These are phyloP conservation scores for Carnegiea gigantea DNA, from an alignment of 179 eudicot species.

Conservation along the genomic window DNA sequence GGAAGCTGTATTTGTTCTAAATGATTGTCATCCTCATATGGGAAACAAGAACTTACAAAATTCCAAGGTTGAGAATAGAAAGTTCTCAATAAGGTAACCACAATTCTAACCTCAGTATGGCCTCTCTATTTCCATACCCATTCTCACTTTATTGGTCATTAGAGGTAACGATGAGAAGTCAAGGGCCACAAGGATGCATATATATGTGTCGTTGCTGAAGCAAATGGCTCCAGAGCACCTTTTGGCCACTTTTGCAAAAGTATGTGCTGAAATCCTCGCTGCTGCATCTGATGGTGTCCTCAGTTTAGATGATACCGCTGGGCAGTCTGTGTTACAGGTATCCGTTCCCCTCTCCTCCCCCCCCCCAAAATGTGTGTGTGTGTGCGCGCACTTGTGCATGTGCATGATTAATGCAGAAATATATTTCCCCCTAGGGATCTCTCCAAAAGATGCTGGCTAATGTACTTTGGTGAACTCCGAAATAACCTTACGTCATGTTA, in stretches of 20 bases:
- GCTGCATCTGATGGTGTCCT: conserved; percentile 88
- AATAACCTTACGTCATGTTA: not conserved
- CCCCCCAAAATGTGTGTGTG: too few relatives aligned
- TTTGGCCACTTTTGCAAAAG: conserved; percentile 89
- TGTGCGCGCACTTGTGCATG: not conserved
- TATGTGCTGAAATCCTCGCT: conserved; percentile 95
- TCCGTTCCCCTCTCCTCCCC: not conserved
- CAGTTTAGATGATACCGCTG: conserved; percentile 62
- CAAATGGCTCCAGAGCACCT: conserved; percentile 99
- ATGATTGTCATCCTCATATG: conserved; percentile 68
- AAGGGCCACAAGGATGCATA: conserved; percentile 85
- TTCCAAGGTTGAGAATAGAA: conserved; percentile 50
- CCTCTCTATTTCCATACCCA: not conserved
- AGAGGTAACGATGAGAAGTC: conserved; percentile 85
- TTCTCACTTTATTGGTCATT: conserved; percentile 5
- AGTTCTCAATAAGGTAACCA: conserved; percentile 67
- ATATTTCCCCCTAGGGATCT: not conserved
- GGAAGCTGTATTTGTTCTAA: conserved; percentile 89
- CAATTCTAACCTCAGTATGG: conserved; percentile 8
- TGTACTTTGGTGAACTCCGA: not conserved
- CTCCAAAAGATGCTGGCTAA: not conserved
- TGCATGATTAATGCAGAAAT: not conserved
- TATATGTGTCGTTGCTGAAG: conserved; percentile 81
- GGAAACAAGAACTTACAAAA: conserved; percentile 60
- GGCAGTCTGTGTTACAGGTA: conserved; percentile 92